Evolutionary conservation across 257 asterid species (phyloP).

Genomic region (Solanum verrucosum): DNA sequence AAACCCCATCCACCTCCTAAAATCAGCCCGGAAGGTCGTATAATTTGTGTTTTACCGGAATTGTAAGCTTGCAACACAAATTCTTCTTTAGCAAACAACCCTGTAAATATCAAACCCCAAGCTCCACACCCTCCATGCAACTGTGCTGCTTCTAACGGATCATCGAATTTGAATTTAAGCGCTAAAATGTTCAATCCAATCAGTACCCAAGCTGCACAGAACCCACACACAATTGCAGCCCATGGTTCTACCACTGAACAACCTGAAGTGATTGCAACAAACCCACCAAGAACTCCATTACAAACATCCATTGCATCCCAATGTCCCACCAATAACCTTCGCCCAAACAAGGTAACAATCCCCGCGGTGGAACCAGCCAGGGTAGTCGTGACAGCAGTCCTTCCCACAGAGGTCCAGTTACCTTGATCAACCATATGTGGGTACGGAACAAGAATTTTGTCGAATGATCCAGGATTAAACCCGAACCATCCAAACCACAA

Average conservation of each 20-base stretch:
- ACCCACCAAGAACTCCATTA: conserved; percentile 81
- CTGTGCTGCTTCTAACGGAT: conserved; percentile 93
- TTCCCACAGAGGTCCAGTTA: conserved; percentile 87
- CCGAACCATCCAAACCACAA: conserved; percentile 96
- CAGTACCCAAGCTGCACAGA: conserved; percentile 72
- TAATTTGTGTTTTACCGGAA: conserved; percentile 33
- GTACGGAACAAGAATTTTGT: conserved; percentile 36
- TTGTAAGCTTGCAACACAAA: conserved; percentile 75
- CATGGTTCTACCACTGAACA: conserved; percentile 95
- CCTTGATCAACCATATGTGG: conserved; percentile 46
- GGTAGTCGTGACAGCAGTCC: conserved; percentile 90
- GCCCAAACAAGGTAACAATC: conserved; percentile 65
- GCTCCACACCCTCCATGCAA: conserved; percentile 88
- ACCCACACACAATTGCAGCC: conserved; percentile 85
- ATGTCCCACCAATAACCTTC: conserved; percentile 62
- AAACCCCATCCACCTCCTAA: conserved; percentile 85
- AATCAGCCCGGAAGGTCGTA: conserved; percentile 66
- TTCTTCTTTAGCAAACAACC: conserved; percentile 52
- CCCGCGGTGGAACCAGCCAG: conserved; percentile 89
- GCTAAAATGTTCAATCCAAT: conserved; percentile 63
- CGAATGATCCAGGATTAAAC: conserved; percentile 81
- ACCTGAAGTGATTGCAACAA: conserved; percentile 82
- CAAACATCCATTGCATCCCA: conserved; percentile 95
- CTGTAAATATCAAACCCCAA: conserved; percentile 80
- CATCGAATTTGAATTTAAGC: conserved; percentile 50